Conservation (phyloP, 2,329 filamentous ascomycete genomes). For the Penicillium decumbens region DNA sequence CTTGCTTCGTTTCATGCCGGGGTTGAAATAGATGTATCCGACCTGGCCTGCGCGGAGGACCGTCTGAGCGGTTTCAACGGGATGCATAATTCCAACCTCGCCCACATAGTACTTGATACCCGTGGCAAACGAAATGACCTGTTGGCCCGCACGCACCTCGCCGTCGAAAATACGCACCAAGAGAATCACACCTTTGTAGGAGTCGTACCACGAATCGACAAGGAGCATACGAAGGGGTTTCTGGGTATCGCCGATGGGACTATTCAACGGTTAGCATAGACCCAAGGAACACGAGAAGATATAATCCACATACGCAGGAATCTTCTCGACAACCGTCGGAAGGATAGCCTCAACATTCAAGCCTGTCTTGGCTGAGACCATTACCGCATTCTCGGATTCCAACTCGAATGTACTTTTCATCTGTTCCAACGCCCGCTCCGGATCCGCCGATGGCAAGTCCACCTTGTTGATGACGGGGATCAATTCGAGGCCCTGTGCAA, state of each 20-base stretch:
- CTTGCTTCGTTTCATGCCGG: conserved; percentile 93
- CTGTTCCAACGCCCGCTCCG: conserved; percentile 79
- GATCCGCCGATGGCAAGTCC: conserved; percentile 82
- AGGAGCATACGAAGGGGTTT: conserved; percentile 78
- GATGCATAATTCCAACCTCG: conserved; percentile 96
- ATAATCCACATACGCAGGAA: conserved; percentile 58
- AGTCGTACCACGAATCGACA: conserved; percentile 98
- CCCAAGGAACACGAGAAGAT: not conserved
- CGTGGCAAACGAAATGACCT: conserved; percentile 82
- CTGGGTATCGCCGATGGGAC: conserved; percentile 65
- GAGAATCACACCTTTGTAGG: conserved; percentile 87
- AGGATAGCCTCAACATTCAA: conserved; percentile 78
- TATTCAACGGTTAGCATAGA: conserved; percentile 25
- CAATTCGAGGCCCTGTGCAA: conserved; percentile 79
- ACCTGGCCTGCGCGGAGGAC: conserved; percentile 85
- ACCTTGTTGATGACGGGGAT: conserved; percentile 97
- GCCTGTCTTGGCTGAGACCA: conserved; percentile 92
- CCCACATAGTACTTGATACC: conserved; percentile 86
- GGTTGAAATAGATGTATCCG: conserved; percentile 95
- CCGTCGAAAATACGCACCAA: conserved; percentile 91
- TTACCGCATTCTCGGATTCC: conserved; percentile 65
- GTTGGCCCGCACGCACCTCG: conserved; percentile 73
- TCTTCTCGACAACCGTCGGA: conserved; percentile 76
- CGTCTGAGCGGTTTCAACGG: conserved; percentile 74
- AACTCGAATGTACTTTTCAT: conserved; percentile 84